Evolutionary conservation across 2,329 filamentous ascomycete species (phyloP).

Genomic region (Ceratocystis variospora): DNA sequence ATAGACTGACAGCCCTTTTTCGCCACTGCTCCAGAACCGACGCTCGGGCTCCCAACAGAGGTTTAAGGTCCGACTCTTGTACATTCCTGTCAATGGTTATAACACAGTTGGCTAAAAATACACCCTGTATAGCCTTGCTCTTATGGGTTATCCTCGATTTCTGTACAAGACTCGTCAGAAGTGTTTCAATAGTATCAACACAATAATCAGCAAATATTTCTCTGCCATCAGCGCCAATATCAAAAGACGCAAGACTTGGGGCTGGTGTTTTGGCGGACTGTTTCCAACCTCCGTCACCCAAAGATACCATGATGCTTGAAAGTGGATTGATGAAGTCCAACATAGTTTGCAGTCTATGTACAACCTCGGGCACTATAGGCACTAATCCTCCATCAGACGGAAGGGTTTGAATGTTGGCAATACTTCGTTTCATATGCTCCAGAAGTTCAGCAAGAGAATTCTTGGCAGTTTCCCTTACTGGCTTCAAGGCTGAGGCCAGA

Average conservation of each 20-base stretch:
- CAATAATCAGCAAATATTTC: constrained; percentile 85
- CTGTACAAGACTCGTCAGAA: constrained; percentile 61
- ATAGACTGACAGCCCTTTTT: constrained; percentile 70
- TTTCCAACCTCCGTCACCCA: constrained; percentile 88
- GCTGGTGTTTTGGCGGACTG: constrained; percentile 38
- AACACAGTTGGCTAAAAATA: constrained; percentile 83
- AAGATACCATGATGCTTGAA: constrained; percentile 76
- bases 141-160: constrained; percentile 62
- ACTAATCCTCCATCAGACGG: constrained; percentile 67
- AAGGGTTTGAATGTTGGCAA: constrained; percentile 50
- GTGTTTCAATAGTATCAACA: constrained; percentile 69
- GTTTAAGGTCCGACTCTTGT: constrained; percentile 60
- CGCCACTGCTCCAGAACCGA: constrained; percentile 66
- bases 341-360: constrained; percentile 76
- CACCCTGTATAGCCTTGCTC: constrained; percentile 63
- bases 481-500: constrained; percentile 73
- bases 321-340: constrained; percentile 75
- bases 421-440: constrained; percentile 64
- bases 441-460: constrained; percentile 68
- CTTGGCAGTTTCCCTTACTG: constrained; percentile 84
- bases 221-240: constrained; percentile 76
- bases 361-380: constrained; percentile 66
- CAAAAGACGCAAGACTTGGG: constrained; percentile 63
- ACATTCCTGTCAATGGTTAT: constrained; percentile 76
- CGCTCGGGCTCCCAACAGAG: constrained; percentile 54